Conservation (phyloP, 2,329 filamentous ascomycete genomes). For the Hymenoscyphus salicellus region DNA sequence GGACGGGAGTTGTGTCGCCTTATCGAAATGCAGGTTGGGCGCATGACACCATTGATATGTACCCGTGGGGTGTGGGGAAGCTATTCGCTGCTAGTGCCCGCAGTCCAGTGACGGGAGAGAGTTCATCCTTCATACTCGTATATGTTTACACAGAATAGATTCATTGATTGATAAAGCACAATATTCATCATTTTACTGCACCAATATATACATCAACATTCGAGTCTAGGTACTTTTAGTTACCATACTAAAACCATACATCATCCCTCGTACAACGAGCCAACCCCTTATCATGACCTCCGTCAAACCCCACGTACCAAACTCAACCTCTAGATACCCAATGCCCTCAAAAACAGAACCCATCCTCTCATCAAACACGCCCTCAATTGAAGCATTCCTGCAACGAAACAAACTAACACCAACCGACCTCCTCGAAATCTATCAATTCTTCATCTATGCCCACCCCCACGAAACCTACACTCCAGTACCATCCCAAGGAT, state of each 20-base stretch:
- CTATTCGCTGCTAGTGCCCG: neutral
- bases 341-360: neutral
- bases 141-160: too few relatives aligned
- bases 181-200: neutral
- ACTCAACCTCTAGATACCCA: neutral
- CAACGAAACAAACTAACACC: constrained; percentile 25
- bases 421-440: constrained; percentile 27
- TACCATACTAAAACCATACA: neutral
- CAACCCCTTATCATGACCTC: neutral
- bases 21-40: constrained; percentile 2
- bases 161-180: too few relatives aligned
- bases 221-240: too few relatives aligned
- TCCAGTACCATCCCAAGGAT: constrained; percentile 45
- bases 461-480: constrained; percentile 37
- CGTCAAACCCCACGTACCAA: neutral
- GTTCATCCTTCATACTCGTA: neutral
- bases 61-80: constrained; percentile 1
- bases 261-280: neutral
- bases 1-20: neutral
- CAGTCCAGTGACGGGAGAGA: neutral
- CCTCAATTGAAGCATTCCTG: constrained; percentile 30
- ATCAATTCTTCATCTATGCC: constrained; percentile 35
- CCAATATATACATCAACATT: neutral
- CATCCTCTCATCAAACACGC: neutral
- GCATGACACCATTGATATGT: neutral